phyloP scores from a whole-genome alignment of 345 rosid genomes.

The Euclidium syriacum region DNA sequence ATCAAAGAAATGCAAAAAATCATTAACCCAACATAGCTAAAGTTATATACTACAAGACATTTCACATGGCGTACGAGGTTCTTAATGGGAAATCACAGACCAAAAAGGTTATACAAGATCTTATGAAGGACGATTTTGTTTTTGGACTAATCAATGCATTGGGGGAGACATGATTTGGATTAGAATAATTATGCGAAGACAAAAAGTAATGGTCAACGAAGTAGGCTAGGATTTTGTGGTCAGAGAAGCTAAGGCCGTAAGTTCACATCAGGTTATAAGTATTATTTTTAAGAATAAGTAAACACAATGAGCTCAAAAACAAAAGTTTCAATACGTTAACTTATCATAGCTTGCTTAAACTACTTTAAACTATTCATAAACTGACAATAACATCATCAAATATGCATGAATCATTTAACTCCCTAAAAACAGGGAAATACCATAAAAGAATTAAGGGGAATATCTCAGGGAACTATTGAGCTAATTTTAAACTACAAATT shows the following conservation, averaged over 20 bases:
- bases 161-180: conserved; percentile 4
- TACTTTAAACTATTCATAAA: conserved; percentile 24
- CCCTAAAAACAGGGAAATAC: conserved; percentile 12
- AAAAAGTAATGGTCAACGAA: conserved; percentile 26
- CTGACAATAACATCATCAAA: conserved; percentile 37
- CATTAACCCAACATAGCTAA: neutral
- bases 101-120: neutral
- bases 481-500: neutral
- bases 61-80: neutral
- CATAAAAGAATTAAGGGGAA: neutral
- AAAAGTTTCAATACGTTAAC: conserved; percentile 18
- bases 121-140: neutral
- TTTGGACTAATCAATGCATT: conserved; percentile 14
- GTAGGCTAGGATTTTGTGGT: conserved; percentile 33
- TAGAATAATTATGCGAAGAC: conserved; percentile 7
- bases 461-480: neutral
- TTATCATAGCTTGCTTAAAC: conserved; percentile 20
- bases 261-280: conserved; percentile 23
- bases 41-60: conserved; percentile 1
- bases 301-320: conserved; percentile 19
- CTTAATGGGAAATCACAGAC: neutral
- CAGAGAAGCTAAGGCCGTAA: conserved; percentile 42
- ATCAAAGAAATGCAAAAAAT: neutral
- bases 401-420: conserved; percentile 35
- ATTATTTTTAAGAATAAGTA: conserved; percentile 21